Evolutionary conservation across 306 rosid genomes (phyloP), one percentile per base, ranked within the genome.

Genomic region (Biancaea sappan): DNA sequence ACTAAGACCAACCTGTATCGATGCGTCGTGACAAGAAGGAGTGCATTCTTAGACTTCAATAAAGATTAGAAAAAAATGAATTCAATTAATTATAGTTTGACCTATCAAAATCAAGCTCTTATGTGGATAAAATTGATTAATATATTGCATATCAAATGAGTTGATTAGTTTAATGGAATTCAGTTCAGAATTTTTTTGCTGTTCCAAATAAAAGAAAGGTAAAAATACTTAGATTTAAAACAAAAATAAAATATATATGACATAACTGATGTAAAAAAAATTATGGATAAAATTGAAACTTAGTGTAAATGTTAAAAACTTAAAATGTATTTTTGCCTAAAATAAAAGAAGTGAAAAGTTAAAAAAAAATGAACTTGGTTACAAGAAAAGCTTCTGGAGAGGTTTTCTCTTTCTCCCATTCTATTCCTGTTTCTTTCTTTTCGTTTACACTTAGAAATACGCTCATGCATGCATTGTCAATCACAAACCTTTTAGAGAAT

Each of bases 1-100:
- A 84, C 86, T 75, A 63, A 94, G 95, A 51, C 98, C 98, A 86
- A 90, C 79, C 98, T 94, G 86, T 74, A 74, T 66, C 77, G 43
- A 67, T 15, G 68, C 59, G 61, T n/a, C n/a, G n/a, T 21, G 12
- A 19, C 26, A 18, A 64, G 53, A 71, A n/a, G 32, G n/a, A n/a
- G n/a, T n/a, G n/a, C n/a, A n/a, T n/a, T n/a, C n/a, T n/a, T n/a
- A n/a, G n/a, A n/a, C n/a, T n/a, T n/a, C n/a, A n/a, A n/a, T n/a
- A n/a, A n/a, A n/a, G n/a, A n/a, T n/a, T n/a, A 66, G 34, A 34
- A 37, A 18, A 15, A 32, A 80, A 40, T 57, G n/a, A n/a, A n/a
- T n/a, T n/a, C n/a, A n/a, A n/a, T n/a, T n/a, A n/a, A n/a, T n/a
- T n/a, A n/a, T n/a, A n/a, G n/a, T n/a, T n/a, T n/a, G n/a, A n/a